Evolutionary conservation across 257 asterid genomes (phyloP).

Genomic region (Lavandula angustifolia): DNA sequence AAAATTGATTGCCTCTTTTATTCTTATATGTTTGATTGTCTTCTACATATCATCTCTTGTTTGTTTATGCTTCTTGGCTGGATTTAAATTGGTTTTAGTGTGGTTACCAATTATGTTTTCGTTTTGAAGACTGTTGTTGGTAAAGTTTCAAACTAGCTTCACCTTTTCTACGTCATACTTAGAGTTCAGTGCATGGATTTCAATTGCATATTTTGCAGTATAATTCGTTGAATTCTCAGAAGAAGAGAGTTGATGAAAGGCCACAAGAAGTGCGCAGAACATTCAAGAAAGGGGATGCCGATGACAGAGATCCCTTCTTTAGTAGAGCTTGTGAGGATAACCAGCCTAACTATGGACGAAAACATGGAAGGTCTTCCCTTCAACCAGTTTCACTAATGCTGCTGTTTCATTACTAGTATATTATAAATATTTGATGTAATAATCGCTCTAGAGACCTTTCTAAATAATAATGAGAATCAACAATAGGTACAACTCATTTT

Average conservation of each 20-base stretch:
- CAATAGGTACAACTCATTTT: background rate
- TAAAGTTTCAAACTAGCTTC: conserved; percentile 16
- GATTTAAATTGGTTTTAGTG: background rate
- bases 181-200: conserved; percentile 33
- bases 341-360: conserved; percentile 30
- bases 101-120: background rate
- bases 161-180: conserved; percentile 17
- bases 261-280: conserved; percentile 22
- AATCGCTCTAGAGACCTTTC: conserved; percentile 9
- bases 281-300: conserved; percentile 32
- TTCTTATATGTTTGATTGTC: background rate
- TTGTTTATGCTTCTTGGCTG: background rate
- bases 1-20: background rate
- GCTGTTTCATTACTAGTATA: background rate
- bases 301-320: conserved; percentile 33
- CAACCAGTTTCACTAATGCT: conserved; percentile 22
- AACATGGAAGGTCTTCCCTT: conserved; percentile 43
- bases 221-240: conserved; percentile 29
- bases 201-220: conserved; percentile 41
- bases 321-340: conserved; percentile 41
- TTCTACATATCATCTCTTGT: background rate
- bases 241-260: conserved; percentile 30
- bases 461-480: conserved; percentile 3
- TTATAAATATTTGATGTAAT: background rate
- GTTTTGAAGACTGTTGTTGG: conserved; percentile 20